Base-by-base conservation (phyloP, 805 yeast genomes). In the Candida chauliodis region DNA sequence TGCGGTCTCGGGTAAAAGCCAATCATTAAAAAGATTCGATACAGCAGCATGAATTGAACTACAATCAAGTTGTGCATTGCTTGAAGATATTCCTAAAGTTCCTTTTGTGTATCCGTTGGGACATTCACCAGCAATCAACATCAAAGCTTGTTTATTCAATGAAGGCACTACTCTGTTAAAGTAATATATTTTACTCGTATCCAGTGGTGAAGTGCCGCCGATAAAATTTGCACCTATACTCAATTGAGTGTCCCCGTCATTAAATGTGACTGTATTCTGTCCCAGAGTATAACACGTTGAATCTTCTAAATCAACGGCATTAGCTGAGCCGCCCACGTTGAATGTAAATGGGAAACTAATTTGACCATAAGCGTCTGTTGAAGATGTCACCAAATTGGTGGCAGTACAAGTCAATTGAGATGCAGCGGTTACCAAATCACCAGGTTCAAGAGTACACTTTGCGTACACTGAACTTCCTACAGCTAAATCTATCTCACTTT, bases 311-410 rank as follows among this genome's bases (percentile, higher is more conserved):
- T 58, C 57, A 22, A 37, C 34, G 11, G 38, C 17, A 14, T 26
- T 34, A 13, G 46, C 45, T 5, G 49, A 46, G 10, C 47, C 44
- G 31, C 56, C 57, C 28, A 43, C 39, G 27, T 48, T 51, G 36
- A 58, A 59, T 5, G 53, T 31, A 26, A 57, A 19, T 8, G 60
- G 58, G 35, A 59, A 48, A 5, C 31, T 19, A 17, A 50, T 41
- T 5, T 46, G 30, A 17, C 63, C 63, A 23, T 35, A 35, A 7
- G 45, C 56, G 8, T 21, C 20, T 10, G 49, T 45, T 9, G 34
- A n/a, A 1, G 47, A 4, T 1, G 28, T 33, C 5, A 58, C 48
- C n/a, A 16, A 20, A 26, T 34, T 27, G 3, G 50, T 14, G 10
- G 48, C 51, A 2, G 38, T 39, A 53, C 63, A 58, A 7, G 36